Base-by-base conservation (phyloP, 805 yeast species). In the Candida xiaguanensis region DNA sequence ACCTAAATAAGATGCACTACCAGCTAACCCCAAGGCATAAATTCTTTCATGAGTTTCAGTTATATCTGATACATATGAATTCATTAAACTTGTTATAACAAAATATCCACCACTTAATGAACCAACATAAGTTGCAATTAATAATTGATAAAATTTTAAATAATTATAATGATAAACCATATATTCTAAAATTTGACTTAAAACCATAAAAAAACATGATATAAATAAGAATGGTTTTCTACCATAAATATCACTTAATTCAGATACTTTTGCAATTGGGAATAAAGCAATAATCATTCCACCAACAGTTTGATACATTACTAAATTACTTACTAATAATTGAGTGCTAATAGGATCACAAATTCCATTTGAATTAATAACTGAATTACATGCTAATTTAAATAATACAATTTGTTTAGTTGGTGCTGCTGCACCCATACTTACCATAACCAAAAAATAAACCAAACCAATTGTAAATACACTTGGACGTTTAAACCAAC, bases 1-100 rank as follows among this genome's bases (percentile, higher is more conserved):
- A 0, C 86, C 82, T 4, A 72, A 62, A 45, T 72, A 78, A 27
- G 80, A 54, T 14, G 73, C 56, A 8, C 86, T 82, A 51, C 70
- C 64, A 18, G 72, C 59, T 30, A 74, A 57, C 13, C 87, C 83
- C 45, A 84, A 61, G 13, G 72, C 60, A 36, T 70, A 65, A 8
- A 75, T 69, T 42, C 93, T 63, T 34, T 72, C 65, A 22, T 63
- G 64, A 0, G 84, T 70, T 11, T 77, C 78, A 5, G 77, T 78
- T 33, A 85, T 74, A 59, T 87, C 95, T 2, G 85, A 67, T n/a
- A 83, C 67, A 52, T 84, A 86, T 39, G 88, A 74, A 49, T 77
- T 78, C 9, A 77, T 65, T 22, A 82, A 59, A 4, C 82, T 77
- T 5, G 78, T 69, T 39, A 75, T 55, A 6, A 71, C 36, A 11